A percentile compares a stretch with the other conserved stretches of the same genome.
These are phyloP conservation scores for Venturia aucupariae DNA, from an alignment of 2,329 filamentous ascomycete genomes.

Conservation along the genomic window DNA sequence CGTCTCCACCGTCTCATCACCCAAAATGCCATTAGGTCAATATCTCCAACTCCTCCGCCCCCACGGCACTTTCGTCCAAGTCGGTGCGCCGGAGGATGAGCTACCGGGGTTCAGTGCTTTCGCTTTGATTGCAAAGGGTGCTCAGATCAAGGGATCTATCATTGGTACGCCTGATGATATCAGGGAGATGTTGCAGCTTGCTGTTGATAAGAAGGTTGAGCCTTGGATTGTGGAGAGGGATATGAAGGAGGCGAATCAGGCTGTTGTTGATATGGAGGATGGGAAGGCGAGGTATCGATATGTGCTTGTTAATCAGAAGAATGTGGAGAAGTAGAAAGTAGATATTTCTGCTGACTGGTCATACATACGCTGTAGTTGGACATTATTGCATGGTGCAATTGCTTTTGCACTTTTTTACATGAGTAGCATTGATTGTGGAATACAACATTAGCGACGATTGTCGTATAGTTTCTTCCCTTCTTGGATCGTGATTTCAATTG, in stretches of 20 bases:
- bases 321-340: neutral
- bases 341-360: too few species aligned
- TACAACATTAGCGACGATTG: too few species aligned
- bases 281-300: slow-evolving; percentile 43
- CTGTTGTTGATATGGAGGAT: slow-evolving; percentile 47
- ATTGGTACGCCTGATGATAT: slow-evolving; percentile 51
- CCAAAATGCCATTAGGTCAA: slow-evolving; percentile 47
- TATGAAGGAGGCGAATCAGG: slow-evolving; percentile 50
- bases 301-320: slow-evolving; percentile 28
- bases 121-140: slow-evolving; percentile 44
- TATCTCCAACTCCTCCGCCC: slow-evolving; percentile 49
- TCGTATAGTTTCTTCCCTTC: too few species aligned
- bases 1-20: slow-evolving; percentile 42
- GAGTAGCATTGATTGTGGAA: too few species aligned
- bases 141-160: slow-evolving; percentile 35
- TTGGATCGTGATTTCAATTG: too few species aligned
- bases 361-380: too few species aligned
- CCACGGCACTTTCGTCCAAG: slow-evolving; percentile 51
- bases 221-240: slow-evolving; percentile 54
- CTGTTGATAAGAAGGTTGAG: slow-evolving; percentile 48
- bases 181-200: slow-evolving; percentile 52
- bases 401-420: too few species aligned
- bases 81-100: slow-evolving; percentile 51
- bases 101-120: slow-evolving; percentile 43
- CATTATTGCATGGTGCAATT: too few species aligned